Percentiles rank a stretch among this genome's conserved stretches.
phyloP scores from a whole-genome alignment of 2,329 filamentous ascomycete species.

The Neophaeococcomyces mojaviensis region DNA sequence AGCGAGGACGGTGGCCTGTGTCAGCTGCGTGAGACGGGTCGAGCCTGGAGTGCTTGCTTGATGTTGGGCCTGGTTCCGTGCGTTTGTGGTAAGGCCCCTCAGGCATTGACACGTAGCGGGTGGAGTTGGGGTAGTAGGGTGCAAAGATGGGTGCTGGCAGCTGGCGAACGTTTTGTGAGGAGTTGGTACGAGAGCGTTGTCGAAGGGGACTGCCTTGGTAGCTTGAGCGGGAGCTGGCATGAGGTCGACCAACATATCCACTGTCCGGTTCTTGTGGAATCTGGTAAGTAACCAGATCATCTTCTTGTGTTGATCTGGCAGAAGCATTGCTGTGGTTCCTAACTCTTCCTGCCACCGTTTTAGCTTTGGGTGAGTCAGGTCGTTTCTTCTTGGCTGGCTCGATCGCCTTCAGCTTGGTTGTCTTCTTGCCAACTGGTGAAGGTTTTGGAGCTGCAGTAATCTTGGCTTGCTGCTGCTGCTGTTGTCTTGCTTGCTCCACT shows the following conservation, averaged over 20 bases:
- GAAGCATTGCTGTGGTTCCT: constrained; percentile 17
- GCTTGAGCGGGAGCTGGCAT: background rate
- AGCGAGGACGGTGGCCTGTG: constrained; percentile 37
- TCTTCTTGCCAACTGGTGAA: constrained; percentile 24
- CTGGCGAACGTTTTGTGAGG: constrained; percentile 33
- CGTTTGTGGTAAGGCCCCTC: constrained; percentile 30
- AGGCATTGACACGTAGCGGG: constrained; percentile 28
- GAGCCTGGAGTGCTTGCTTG: constrained; percentile 31
- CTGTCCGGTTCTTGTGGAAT: constrained; percentile 26
- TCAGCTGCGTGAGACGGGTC: constrained; percentile 38
- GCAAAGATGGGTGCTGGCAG: constrained; percentile 29
- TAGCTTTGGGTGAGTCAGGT: constrained; percentile 19
- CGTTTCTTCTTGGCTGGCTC: constrained; percentile 19
- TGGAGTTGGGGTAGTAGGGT: constrained; percentile 21
- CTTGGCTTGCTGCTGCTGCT: constrained; percentile 50
- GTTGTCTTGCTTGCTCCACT: constrained; percentile 27
- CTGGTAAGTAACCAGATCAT: constrained; percentile 12
- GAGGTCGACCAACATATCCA: constrained; percentile 28
- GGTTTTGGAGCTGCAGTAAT: constrained; percentile 29
- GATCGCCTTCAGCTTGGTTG: constrained; percentile 21
- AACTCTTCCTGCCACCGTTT: constrained; percentile 12
- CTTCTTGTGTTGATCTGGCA: constrained; percentile 12
- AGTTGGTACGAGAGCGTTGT: constrained; percentile 38
- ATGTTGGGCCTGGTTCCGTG: constrained; percentile 33
- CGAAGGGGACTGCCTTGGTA: constrained; percentile 30